Conservation (phyloP, 2,329 filamentous ascomycete genomes). For the Beauveria brongniartii region DNA sequence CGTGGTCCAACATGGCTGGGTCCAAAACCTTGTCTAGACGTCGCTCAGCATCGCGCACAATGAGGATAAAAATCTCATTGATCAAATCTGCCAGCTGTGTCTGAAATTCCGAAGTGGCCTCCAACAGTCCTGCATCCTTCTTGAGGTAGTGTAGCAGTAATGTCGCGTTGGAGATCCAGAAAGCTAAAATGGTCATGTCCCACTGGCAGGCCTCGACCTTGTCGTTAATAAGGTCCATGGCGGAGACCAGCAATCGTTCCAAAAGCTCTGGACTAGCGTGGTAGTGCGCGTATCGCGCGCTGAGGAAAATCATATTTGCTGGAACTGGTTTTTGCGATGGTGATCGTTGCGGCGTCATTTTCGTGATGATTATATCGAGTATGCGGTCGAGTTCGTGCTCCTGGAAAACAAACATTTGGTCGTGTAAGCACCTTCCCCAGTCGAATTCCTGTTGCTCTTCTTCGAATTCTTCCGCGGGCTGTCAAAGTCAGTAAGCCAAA, state of each 20-base stretch:
- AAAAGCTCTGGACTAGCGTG: constrained; percentile 83
- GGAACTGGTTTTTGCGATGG: constrained; percentile 97
- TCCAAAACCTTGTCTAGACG: constrained; percentile 95
- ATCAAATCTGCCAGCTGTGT: constrained; percentile 88
- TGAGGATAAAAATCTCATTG: constrained; percentile 97
- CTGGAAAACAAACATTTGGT: constrained; percentile 99
- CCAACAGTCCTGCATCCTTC: constrained; percentile 76
- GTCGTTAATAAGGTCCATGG: constrained; percentile 94
- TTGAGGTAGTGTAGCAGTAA: constrained; percentile 93
- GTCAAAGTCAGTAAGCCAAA: constrained; percentile 18
- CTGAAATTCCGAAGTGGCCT: constrained; percentile 81
- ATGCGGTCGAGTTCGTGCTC: constrained; percentile 87
- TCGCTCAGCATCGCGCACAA: constrained; percentile 90
- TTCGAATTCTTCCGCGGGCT: constrained; percentile 70
- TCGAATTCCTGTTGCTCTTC: constrained; percentile 92
- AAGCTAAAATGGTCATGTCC: constrained; percentile 99
- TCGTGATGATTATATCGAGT: constrained; percentile 90
- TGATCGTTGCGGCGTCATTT: constrained; percentile 93
- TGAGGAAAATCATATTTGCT: constrained; percentile 93
- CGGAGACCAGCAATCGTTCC: constrained; percentile 68
- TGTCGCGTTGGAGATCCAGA: constrained; percentile 98
- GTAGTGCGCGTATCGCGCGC: constrained; percentile 92
- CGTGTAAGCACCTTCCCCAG: constrained; percentile 88
- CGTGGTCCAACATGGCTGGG: constrained; percentile 89
- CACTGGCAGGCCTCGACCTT: constrained; percentile 94